Conservation (phyloP, 257 asterid genomes). For the Cinchona pubescens region DNA sequence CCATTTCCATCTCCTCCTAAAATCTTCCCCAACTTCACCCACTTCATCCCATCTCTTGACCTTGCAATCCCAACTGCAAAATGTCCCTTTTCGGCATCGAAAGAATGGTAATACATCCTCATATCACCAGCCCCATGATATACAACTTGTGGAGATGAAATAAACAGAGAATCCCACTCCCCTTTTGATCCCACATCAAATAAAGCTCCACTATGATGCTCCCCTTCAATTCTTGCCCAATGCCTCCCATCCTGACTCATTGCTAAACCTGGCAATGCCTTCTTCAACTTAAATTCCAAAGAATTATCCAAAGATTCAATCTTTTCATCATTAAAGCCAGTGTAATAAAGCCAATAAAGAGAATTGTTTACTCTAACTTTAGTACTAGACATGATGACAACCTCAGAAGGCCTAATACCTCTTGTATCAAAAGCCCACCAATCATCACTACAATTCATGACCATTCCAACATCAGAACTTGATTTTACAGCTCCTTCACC, state of each 20-base stretch:
- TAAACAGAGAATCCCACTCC: slow-evolving; percentile 78
- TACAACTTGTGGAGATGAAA: slow-evolving; percentile 82
- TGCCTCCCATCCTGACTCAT: slow-evolving; percentile 95
- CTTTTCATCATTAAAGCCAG: slow-evolving; percentile 51
- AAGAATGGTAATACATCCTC: slow-evolving; percentile 88
- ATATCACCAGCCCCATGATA: slow-evolving; percentile 61
- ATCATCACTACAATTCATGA: slow-evolving; percentile 59
- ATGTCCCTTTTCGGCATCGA: slow-evolving; percentile 36
- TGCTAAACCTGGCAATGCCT: slow-evolving; percentile 84
- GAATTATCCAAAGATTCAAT: slow-evolving; percentile 21
- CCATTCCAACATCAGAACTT: slow-evolving; percentile 67
- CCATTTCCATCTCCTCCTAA: slow-evolving; percentile 45
- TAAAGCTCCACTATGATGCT: slow-evolving; percentile 83
- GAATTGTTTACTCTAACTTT: slow-evolving; percentile 57
- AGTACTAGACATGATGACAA: slow-evolving; percentile 76
- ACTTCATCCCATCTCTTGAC: slow-evolving; percentile 84
- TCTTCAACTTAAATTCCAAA: slow-evolving; percentile 19
- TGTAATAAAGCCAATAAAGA: slow-evolving; percentile 86
- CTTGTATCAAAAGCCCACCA: slow-evolving; percentile 97
- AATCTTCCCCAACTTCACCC: slow-evolving; percentile 75
- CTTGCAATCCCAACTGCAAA: slow-evolving; percentile 66
- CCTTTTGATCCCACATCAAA: slow-evolving; percentile 61
- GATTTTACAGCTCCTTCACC: slow-evolving; percentile 48
- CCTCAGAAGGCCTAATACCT: slow-evolving; percentile 65
- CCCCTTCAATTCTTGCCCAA: slow-evolving; percentile 96